Percentiles rank a stretch among this genome's conserved stretches.
phyloP scores from a whole-genome alignment of 176 grass and related monocot genomes.

The Saccharum officinarum region DNA sequence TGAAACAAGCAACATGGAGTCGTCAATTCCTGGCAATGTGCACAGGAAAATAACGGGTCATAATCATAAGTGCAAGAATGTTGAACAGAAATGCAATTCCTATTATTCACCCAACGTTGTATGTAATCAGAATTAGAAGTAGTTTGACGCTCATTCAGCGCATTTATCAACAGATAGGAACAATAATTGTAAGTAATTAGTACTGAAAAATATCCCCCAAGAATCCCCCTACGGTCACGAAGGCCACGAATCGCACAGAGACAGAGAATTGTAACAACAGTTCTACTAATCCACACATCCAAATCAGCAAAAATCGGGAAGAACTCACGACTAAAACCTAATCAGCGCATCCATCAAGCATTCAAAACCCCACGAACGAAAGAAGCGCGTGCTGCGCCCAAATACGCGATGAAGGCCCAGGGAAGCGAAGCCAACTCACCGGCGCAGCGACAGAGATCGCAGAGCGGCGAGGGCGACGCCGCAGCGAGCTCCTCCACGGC shows the following conservation, averaged over 20 bases:
- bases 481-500: conserved; percentile 63
- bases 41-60: neutral
- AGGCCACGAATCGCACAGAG: neutral
- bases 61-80: conserved; percentile 12
- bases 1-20: conserved; percentile 21
- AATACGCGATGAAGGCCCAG: neutral
- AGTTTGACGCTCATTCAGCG: neutral
- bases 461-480: conserved; percentile 50
- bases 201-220: neutral
- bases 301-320: conserved; percentile 10
- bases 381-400: neutral
- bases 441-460: conserved; percentile 62
- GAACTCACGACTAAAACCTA: conserved; percentile 6
- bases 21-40: neutral
- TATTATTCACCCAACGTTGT: neutral
- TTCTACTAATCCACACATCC: neutral
- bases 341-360: neutral
- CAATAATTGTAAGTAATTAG: conserved; percentile 11
- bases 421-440: conserved; percentile 43
- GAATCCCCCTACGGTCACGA: neutral
- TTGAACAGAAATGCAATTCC: neutral
- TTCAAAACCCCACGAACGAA: neutral
- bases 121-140: neutral
- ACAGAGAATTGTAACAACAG: neutral
- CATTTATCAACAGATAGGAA: neutral